Evolutionary conservation across 495 filamentous ascomycete species (phyloP).

Genomic region (Daldinia grandis): DNA sequence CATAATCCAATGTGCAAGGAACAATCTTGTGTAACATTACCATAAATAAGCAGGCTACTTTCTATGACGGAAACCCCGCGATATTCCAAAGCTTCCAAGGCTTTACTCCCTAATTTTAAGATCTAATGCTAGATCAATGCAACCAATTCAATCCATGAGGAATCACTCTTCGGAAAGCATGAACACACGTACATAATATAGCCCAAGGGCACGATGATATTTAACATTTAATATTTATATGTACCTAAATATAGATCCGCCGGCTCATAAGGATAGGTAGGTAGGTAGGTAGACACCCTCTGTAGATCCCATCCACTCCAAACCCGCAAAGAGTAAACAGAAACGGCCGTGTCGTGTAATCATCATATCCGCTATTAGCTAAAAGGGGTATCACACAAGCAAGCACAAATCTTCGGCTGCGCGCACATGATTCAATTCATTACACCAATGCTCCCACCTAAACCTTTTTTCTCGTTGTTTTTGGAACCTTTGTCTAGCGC

Average conservation of each 20-base stretch:
- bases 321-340: background rate
- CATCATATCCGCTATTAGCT: slow-evolving; percentile 13
- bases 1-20: no score
- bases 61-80: no score
- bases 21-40: no score
- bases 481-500: background rate
- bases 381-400: slow-evolving; percentile 37
- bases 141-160: background rate
- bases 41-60: no score
- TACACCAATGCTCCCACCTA: background rate
- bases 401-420: background rate
- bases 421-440: background rate
- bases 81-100: no score
- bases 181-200: background rate
- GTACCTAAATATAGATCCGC: background rate
- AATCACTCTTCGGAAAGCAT: background rate
- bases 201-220: background rate
- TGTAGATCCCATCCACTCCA: background rate
- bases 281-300: background rate
- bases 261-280: no score
- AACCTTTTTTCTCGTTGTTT: background rate
- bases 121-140: background rate
- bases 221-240: background rate
- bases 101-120: no score
- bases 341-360: slow-evolving; percentile 1